Evolutionary conservation across 164 flowering plant species (phyloP), one percentile per base, ranked within the genome.

Genomic region (Stephania japonica): DNA sequence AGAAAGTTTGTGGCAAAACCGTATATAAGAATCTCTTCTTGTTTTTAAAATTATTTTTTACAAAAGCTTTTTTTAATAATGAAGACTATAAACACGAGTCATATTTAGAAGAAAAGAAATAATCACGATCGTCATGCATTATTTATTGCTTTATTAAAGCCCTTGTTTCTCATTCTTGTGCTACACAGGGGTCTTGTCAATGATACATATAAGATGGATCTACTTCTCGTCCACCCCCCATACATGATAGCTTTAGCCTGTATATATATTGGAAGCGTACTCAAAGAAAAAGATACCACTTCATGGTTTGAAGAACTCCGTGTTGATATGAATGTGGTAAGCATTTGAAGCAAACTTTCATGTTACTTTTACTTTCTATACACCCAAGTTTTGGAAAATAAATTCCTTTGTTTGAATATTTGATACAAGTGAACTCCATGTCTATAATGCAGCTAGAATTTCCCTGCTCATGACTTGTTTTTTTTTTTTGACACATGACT

Each of bases 231-330:
- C 21, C 86, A 95, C 73, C 94, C 99, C 71, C 99, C 99, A 4
- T 88, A 93, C 76, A 77, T 91, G 82, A 91, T 95, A 53, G 92
- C 99, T 10, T 75, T 95, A 69, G 98, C 98, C 69, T 91, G 98
- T 87, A 90, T 95, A 79, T 90, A 87, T 78, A 89, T 95, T 74
- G 90, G 93, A 43, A 90, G 94, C 70, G 97, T 86, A 42, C 84
- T 83, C 70, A 87, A 88, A 81, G 99, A 95, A 5, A 95, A 87
- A 82, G 99, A 95, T 72, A 87, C 86, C 67, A 90, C 90, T 1
- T 75, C 94, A 24, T 95, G 99, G 99, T 93, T 95, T 83, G 99
- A 95, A 85, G 97, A 95, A 87, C 98, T 95, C 43, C 93, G 86
- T n/a, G 97, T 87, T 71, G 99, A 95, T 77, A 93, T 95, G 98